A percentile compares a stretch with the other conserved stretches of the same genome.
Evolutionary conservation across 2,329 filamentous ascomycete genomes (phyloP).

Genomic region (Talaromyces sp.): DNA sequence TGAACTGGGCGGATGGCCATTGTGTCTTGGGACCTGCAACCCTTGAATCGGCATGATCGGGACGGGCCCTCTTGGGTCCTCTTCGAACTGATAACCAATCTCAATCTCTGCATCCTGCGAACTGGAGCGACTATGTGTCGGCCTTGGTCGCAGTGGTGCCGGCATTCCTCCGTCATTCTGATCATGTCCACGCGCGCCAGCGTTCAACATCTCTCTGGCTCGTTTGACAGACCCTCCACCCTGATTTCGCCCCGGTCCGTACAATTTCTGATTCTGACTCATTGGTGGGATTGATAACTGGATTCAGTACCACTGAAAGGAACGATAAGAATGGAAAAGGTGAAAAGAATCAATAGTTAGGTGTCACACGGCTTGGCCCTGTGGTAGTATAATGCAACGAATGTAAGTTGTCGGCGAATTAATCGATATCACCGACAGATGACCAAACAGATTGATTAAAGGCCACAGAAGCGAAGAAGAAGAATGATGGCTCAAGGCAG

Average conservation of each 20-base stretch:
- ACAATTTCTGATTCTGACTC: slow-evolving; percentile 15
- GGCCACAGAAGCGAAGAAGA: background rate
- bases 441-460: background rate
- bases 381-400: background rate
- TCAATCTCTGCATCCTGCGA: slow-evolving; percentile 14
- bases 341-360: background rate
- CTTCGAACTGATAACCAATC: slow-evolving; percentile 15
- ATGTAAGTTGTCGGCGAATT: background rate
- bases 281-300: background rate
- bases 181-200: slow-evolving; percentile 5
- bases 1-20: slow-evolving; percentile 27
- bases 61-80: slow-evolving; percentile 15
- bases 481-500: slow-evolving; percentile 8
- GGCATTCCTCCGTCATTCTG: slow-evolving; percentile 31
- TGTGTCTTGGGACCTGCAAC: slow-evolving; percentile 20
- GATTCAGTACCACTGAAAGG: background rate
- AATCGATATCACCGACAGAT: background rate
- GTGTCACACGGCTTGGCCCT: background rate
- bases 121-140: slow-evolving; percentile 14
- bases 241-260: background rate
- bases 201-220: slow-evolving; percentile 16
- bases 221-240: slow-evolving; percentile 16
- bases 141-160: slow-evolving; percentile 40
- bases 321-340: background rate
- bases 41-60: slow-evolving; percentile 17